phyloP scores from a whole-genome alignment of 495 filamentous ascomycete species.

The Penicillium lagena region DNA sequence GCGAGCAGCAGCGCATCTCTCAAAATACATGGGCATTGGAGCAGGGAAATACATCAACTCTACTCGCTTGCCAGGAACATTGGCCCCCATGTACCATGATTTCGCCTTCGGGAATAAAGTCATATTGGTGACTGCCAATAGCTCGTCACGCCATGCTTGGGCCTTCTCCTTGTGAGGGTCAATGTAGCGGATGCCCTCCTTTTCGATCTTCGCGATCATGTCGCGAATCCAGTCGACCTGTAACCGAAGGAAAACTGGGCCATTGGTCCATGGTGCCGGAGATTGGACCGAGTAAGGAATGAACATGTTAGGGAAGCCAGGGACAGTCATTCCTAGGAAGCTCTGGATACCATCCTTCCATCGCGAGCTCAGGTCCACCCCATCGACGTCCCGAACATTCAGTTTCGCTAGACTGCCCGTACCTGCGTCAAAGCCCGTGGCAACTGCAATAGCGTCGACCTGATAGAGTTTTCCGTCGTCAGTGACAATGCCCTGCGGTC shows the following conservation, averaged over 20 bases:
- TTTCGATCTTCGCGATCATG: conserved; percentile 33
- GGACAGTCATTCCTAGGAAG: conserved; percentile 41
- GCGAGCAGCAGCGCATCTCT: conserved; percentile 1
- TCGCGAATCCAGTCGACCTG: conserved; percentile 45
- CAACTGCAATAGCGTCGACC: conserved; percentile 46
- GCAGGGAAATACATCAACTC: conserved; percentile 36
- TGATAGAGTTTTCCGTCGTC: conserved; percentile 33
- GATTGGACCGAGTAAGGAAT: conserved; percentile 41
- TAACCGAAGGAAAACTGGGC: conserved; percentile 40
- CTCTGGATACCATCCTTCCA: conserved; percentile 42
- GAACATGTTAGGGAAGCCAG: conserved; percentile 49
- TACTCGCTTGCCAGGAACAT: conserved; percentile 39
- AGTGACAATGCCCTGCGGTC: conserved; percentile 32
- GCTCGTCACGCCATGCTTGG: conserved; percentile 35
- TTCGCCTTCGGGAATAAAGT: conserved; percentile 37
- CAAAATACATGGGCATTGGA: conserved; percentile 14
- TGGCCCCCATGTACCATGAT: conserved; percentile 31
- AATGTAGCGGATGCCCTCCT: conserved; percentile 33
- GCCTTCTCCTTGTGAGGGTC: conserved; percentile 37
- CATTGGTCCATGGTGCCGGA: conserved; percentile 45
- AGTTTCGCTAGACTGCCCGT: conserved; percentile 44
- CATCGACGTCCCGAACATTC: conserved; percentile 33
- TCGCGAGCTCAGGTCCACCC: conserved; percentile 28
- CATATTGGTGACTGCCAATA: conserved; percentile 30
- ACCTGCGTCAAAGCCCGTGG: conserved; percentile 49